Percentiles rank a stretch among this genome's conserved stretches.
These are phyloP conservation scores for Puccinia polysora DNA, from an alignment of 1,284 basidiomycete species.

Conservation along the genomic window DNA sequence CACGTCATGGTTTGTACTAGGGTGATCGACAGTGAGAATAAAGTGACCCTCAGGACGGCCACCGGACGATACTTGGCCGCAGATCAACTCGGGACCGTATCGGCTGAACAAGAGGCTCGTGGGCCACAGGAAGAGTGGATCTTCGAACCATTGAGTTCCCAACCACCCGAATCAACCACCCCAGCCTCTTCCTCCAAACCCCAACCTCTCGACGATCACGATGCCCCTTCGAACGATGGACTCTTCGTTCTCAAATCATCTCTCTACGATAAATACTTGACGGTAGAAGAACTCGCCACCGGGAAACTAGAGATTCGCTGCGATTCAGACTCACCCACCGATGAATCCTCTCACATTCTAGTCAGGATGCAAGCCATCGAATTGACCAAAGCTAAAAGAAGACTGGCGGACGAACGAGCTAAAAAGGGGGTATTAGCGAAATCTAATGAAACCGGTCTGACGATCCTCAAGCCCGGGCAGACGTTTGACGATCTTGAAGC, in stretches of 20 bases:
- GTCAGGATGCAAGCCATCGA: constrained; percentile 40
- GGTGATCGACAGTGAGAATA: constrained; percentile 66
- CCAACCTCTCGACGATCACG: background rate
- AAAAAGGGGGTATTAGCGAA: constrained; percentile 35
- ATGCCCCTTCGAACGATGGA: constrained; percentile 56
- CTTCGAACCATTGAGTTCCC: constrained; percentile 53
- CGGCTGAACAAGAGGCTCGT: constrained; percentile 70
- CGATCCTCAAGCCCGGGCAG: constrained; percentile 35
- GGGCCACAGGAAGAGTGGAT: constrained; percentile 84
- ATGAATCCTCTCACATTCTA: constrained; percentile 27
- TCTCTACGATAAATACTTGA: constrained; percentile 74
- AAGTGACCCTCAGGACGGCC: constrained; percentile 74
- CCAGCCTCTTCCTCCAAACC: background rate
- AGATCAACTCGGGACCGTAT: constrained; percentile 72
- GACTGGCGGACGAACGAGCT: constrained; percentile 34
- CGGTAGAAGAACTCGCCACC: constrained; percentile 75
- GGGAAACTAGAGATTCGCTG: constrained; percentile 55
- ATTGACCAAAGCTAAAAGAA: constrained; percentile 26
- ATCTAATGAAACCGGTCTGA: constrained; percentile 16
- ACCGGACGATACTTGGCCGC: constrained; percentile 80
- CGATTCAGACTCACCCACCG: constrained; percentile 24
- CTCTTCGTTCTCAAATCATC: constrained; percentile 73
- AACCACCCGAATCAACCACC: constrained; percentile 49
- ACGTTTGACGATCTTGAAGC: constrained; percentile 45
- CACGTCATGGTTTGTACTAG: constrained; percentile 81